Conservation (phyloP, 2,329 filamentous ascomycete species). For the Ceratocystis lukuohia region DNA sequence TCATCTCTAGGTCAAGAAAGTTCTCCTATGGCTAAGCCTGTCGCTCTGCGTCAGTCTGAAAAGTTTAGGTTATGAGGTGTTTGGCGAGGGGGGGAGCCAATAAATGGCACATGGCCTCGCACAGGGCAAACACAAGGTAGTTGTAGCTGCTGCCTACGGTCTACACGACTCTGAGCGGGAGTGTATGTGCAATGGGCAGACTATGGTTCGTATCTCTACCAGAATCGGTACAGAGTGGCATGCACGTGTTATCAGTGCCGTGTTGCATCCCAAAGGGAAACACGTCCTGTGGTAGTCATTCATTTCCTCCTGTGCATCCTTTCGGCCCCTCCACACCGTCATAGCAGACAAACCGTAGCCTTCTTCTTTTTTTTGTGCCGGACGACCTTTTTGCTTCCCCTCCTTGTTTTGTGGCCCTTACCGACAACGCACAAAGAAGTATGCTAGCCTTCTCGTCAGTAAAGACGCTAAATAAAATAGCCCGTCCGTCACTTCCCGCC, state of each 20-base stretch:
- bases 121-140: not conserved
- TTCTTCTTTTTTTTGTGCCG: not conserved
- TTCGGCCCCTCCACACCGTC: not conserved
- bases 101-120: not conserved
- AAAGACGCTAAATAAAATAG: not conserved
- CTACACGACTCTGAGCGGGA: not conserved
- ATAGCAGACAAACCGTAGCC: not conserved
- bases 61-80: not conserved
- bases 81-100: not conserved
- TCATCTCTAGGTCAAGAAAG: not conserved
- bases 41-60: not conserved
- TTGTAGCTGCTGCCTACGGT: not conserved
- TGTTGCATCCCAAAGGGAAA: constrained; percentile 1
- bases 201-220: not conserved
- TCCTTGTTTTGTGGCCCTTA: not conserved
- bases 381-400: not conserved
- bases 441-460: not conserved
- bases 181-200: not conserved
- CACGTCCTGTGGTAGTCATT: not conserved
- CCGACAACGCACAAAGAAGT: not conserved
- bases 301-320: not conserved
- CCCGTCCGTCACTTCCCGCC: not conserved
- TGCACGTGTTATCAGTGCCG: not conserved
- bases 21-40: not conserved
- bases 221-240: not conserved